Conservation (phyloP, 768 basidiomycete species). For the Rubroboletus pulcherrimus region DNA sequence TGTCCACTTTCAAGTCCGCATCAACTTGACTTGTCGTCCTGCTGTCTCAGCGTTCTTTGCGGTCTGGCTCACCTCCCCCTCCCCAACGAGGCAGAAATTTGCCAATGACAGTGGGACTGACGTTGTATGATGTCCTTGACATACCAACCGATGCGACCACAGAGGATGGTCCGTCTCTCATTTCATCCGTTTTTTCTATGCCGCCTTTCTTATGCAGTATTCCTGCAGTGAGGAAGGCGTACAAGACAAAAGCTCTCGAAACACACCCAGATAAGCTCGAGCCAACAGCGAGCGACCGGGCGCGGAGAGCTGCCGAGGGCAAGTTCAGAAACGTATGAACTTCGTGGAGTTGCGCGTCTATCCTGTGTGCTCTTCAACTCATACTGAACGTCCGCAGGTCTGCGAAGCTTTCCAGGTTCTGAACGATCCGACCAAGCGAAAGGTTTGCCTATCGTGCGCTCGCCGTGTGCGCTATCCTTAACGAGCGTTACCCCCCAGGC, state of each 20-base stretch:
- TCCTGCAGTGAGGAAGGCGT: slow-evolving; percentile 54
- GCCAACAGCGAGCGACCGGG: slow-evolving; percentile 45
- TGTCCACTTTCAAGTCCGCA: not conserved
- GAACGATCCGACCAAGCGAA: slow-evolving; percentile 51
- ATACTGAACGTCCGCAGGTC: slow-evolving; percentile 41
- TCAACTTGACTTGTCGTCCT: not conserved
- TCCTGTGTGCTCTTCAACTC: slow-evolving; percentile 3
- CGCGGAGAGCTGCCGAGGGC: slow-evolving; percentile 51
- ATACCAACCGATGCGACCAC: slow-evolving; percentile 41
- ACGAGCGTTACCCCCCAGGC: slow-evolving; percentile 29
- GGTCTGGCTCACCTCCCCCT: not conserved
- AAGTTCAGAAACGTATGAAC: slow-evolving; percentile 57
- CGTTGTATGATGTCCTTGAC: slow-evolving; percentile 44
- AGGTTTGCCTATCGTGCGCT: slow-evolving; percentile 35
- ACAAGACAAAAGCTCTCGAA: slow-evolving; percentile 62
- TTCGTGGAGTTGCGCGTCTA: slow-evolving; percentile 22
- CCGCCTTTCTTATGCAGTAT: not conserved
- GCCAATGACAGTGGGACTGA: slow-evolving; percentile 32
- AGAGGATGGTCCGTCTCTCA: slow-evolving; percentile 45
- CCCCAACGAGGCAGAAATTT: not conserved
- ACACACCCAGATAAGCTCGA: slow-evolving; percentile 74
- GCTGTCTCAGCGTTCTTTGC: not conserved
- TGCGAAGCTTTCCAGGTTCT: slow-evolving; percentile 60
- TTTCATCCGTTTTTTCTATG: not conserved
- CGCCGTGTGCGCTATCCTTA: not conserved